Evolutionary conservation across 495 filamentous ascomycete species (phyloP).

Genomic region (Clohesyomyces aquaticus): DNA sequence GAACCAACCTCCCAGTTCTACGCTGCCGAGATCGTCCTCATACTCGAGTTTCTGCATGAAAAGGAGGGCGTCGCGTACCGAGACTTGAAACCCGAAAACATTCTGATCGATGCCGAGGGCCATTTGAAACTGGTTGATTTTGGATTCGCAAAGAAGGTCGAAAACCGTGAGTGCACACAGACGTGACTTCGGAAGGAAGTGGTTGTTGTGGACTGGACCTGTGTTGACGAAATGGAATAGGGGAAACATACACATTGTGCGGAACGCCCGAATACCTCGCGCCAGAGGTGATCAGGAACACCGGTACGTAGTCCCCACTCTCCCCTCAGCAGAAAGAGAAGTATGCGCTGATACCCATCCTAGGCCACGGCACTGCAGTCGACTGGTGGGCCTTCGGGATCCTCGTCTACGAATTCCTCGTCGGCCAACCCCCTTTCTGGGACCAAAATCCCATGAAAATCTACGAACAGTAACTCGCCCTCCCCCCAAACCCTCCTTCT

Average conservation of each 20-base stretch:
- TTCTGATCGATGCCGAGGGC: slow-evolving; percentile 86
- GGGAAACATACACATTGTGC: slow-evolving; percentile 94
- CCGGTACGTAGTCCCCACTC: slow-evolving; percentile 51
- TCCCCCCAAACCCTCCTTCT: neutral
- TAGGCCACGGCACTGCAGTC: slow-evolving; percentile 90
- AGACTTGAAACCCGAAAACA: slow-evolving; percentile 95
- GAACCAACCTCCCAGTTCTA: slow-evolving; percentile 88
- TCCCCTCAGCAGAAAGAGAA: neutral
- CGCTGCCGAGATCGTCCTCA: slow-evolving; percentile 90
- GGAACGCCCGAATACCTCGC: slow-evolving; percentile 97
- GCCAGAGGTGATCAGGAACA: slow-evolving; percentile 94
- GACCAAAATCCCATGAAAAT: slow-evolving; percentile 95
- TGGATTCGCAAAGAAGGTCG: slow-evolving; percentile 88
- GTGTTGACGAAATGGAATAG: slow-evolving; percentile 38
- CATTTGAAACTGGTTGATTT: slow-evolving; percentile 99
- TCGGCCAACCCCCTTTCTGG: slow-evolving; percentile 97
- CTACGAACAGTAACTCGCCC: slow-evolving; percentile 72
- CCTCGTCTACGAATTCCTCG: slow-evolving; percentile 92
- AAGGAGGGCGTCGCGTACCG: slow-evolving; percentile 86
- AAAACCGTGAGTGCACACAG: slow-evolving; percentile 55
- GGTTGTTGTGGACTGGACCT: neutral
- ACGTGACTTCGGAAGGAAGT: too few relatives aligned
- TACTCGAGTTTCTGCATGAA: slow-evolving; percentile 91
- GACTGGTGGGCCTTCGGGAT: slow-evolving; percentile 99
- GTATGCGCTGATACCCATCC: slow-evolving; percentile 6